phyloP scores from a whole-genome alignment of 2,329 filamentous ascomycete genomes.

The Monilinia polystroma region DNA sequence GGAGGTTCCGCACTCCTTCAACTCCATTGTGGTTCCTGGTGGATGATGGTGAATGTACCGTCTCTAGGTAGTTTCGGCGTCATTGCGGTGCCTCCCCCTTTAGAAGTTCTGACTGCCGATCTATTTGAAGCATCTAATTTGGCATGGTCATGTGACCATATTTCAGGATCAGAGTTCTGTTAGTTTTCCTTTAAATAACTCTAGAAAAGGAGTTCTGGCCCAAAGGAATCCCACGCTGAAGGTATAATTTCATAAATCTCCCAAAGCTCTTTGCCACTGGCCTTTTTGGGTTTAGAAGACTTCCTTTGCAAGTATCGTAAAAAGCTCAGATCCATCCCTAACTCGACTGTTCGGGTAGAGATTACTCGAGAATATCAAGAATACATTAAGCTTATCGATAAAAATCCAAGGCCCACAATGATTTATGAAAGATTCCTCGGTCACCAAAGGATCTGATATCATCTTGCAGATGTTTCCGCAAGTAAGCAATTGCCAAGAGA shows the following conservation, averaged over 20 bases:
- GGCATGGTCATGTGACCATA: slow-evolving; percentile 14
- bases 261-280: too few relatives aligned
- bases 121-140: slow-evolving; percentile 2
- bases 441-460: slow-evolving; percentile 22
- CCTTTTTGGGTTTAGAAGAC: background rate
- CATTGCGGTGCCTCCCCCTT: slow-evolving; percentile 19
- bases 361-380: background rate
- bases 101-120: slow-evolving; percentile 8
- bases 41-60: slow-evolving; percentile 7
- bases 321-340: slow-evolving; percentile 4
- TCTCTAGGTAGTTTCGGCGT: slow-evolving; percentile 15
- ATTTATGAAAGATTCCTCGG: slow-evolving; percentile 9
- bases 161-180: background rate
- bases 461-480: slow-evolving; percentile 18
- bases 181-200: background rate
- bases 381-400: slow-evolving; percentile 20
- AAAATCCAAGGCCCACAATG: slow-evolving; percentile 6
- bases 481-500: slow-evolving; percentile 14
- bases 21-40: slow-evolving; percentile 4
- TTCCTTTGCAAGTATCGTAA: background rate
- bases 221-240: background rate
- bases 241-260: background rate
- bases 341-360: background rate
- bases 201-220: background rate
- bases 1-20: slow-evolving; percentile 14